Evolutionary conservation across 495 filamentous ascomycete species (phyloP), one percentile per base, ranked within the genome.

Genomic region (Trypethelium eluteriae): DNA sequence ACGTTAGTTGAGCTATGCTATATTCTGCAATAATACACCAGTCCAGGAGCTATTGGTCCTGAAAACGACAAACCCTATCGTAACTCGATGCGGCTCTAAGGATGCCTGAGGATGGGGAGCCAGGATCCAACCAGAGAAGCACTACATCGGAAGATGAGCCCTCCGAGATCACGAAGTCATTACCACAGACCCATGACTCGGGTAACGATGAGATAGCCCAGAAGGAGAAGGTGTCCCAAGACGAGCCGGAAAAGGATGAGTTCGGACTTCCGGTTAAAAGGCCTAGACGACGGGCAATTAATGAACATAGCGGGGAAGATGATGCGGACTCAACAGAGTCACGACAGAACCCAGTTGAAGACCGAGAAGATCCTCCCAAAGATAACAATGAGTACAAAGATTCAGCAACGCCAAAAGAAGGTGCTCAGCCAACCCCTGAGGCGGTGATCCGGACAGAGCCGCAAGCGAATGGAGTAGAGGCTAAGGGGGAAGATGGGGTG

Each of bases 201-300:
- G 38, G 3, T 0, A 25, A 39, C 2, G 41, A 63, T 3, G 62
- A 39, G 14, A n/a, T 47, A 47, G 35, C 62, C 4, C 11, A 25
- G 9, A 4, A 4, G 3, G 39, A 16, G 2, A 39, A 32, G 10
- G 47, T 7, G 10, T 9, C 34, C 2, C 64, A 38, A 18, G 38
- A 62, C 36, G 65, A 66, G 66, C 57, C 39, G n/a, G 57, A 66
- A 34, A 69, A 64, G 34, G 74, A 77, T 56, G 75, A 77, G 25
- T 76, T 74, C 50, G 70, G 68, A 2, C 62, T 72, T 50, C 70
- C 70, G 3, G 65, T 72, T 35, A 65, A 47, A 49, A 62, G 56
- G 53, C 49, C 67, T 1, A 39, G 68, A 47, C 34, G 35, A 32
- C 62, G 62, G 62, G 10, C 34, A 63, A 39, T 25, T 32, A 32